A percentile compares a stretch with the other conserved stretches of the same genome.
Evolutionary conservation across 2,329 filamentous ascomycete genomes (phyloP).

Genomic region (Leptoxyphium fumago): DNA sequence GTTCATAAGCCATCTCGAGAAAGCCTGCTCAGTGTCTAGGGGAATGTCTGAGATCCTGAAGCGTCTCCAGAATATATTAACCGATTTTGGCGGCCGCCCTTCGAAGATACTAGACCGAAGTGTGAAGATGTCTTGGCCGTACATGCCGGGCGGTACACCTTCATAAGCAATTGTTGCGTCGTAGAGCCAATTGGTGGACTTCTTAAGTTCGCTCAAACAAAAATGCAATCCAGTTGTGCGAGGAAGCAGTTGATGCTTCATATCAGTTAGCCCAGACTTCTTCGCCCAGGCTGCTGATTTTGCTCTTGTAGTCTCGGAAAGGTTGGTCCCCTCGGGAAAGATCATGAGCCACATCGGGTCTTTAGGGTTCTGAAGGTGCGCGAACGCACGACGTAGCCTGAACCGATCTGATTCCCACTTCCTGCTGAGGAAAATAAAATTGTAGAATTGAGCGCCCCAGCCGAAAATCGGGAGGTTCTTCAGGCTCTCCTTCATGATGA

Average conservation of each 20-base stretch:
- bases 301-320: slow-evolving; percentile 53
- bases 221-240: slow-evolving; percentile 70
- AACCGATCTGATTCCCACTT: slow-evolving; percentile 72
- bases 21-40: slow-evolving; percentile 54
- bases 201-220: slow-evolving; percentile 60
- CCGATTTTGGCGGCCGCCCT: slow-evolving; percentile 78
- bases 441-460: slow-evolving; percentile 69
- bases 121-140: slow-evolving; percentile 82
- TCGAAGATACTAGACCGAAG: slow-evolving; percentile 77
- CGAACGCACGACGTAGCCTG: slow-evolving; percentile 58
- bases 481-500: slow-evolving; percentile 77
- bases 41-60: slow-evolving; percentile 73
- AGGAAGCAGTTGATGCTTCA: slow-evolving; percentile 60
- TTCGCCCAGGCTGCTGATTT: slow-evolving; percentile 63
- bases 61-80: slow-evolving; percentile 92
- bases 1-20: slow-evolving; percentile 71
- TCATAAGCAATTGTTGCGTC: slow-evolving; percentile 95
- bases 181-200: slow-evolving; percentile 68
- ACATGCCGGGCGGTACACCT: slow-evolving; percentile 67
- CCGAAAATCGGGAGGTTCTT: slow-evolving; percentile 70
- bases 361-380: slow-evolving; percentile 51
- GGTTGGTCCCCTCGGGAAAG: slow-evolving; percentile 78
- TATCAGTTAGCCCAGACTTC: slow-evolving; percentile 58
- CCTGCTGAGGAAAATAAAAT: slow-evolving; percentile 83
- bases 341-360: slow-evolving; percentile 84